A percentile compares a stretch with the other conserved stretches of the same genome.
Conservation (phyloP, 805 yeast species). For the Candida vartiovaarae region DNA sequence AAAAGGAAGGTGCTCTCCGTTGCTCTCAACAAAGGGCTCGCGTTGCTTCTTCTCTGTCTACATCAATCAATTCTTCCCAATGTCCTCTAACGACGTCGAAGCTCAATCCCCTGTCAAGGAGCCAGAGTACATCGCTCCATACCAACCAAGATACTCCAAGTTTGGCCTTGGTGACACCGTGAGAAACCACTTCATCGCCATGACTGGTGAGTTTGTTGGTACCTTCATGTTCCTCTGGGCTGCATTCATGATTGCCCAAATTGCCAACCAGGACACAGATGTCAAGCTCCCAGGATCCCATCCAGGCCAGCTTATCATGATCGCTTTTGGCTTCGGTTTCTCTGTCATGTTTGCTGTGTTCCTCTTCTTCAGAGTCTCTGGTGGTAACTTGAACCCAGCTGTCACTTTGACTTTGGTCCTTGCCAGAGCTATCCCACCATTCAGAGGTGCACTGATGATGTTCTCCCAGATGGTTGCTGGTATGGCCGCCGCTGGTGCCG, state of each 20-base stretch:
- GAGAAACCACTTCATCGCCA: constrained; percentile 62
- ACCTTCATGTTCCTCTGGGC: constrained; percentile 79
- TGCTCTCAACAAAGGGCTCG: no score
- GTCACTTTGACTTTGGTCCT: constrained; percentile 70
- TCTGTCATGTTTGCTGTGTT: constrained; percentile 72
- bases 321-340: constrained; percentile 81
- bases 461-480: constrained; percentile 74
- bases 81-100: constrained; percentile 28
- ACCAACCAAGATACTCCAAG: constrained; percentile 25
- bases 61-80: background rate
- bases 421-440: constrained; percentile 65
- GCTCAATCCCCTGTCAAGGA: constrained; percentile 31
- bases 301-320: constrained; percentile 69
- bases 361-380: constrained; percentile 67
- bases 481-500: constrained; percentile 90
- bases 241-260: constrained; percentile 77
- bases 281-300: constrained; percentile 36
- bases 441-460: constrained; percentile 61
- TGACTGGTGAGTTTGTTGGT: constrained; percentile 76
- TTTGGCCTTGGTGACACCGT: constrained; percentile 35
- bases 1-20: no score
- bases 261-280: constrained; percentile 56
- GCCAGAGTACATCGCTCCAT: constrained; percentile 35
- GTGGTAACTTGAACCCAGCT: constrained; percentile 89
- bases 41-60: background rate